Conservation (phyloP, 2,329 filamentous ascomycete genomes). For the Pestalotiopsis sp. region DNA sequence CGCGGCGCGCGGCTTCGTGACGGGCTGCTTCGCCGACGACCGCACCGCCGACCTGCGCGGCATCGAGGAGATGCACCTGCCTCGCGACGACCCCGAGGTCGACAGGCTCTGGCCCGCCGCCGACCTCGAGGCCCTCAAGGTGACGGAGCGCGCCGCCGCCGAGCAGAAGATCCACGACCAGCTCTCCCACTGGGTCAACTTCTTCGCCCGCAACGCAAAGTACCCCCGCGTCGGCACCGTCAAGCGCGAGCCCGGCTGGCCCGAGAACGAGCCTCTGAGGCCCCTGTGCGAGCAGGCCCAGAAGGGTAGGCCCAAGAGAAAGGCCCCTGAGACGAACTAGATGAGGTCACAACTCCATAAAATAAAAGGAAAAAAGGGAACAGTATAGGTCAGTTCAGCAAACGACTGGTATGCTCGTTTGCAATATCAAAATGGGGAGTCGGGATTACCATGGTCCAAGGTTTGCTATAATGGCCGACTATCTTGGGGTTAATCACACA, state of each 20-base stretch:
- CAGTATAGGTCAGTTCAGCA: neutral
- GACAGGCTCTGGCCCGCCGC: conserved; percentile 60
- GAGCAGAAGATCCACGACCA: conserved; percentile 65
- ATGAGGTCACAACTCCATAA: neutral
- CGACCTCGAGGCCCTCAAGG: conserved; percentile 56
- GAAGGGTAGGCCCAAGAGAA: conserved; percentile 57
- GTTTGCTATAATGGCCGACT: neutral
- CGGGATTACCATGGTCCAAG: neutral
- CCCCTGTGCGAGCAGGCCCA: conserved; percentile 73
- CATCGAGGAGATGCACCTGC: conserved; percentile 82
- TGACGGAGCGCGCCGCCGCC: conserved; percentile 71
- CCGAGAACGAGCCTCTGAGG: conserved; percentile 63
- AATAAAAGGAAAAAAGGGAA: neutral
- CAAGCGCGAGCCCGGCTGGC: conserved; percentile 61
- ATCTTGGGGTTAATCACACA: no score
- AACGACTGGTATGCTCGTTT: neutral
- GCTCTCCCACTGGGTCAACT: conserved; percentile 79
- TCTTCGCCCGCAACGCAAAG: conserved; percentile 80
- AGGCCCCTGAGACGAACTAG: conserved; percentile 54
- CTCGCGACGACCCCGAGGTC: conserved; percentile 62
- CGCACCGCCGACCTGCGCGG: conserved; percentile 82
- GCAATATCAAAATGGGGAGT: neutral
- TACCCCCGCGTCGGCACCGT: conserved; percentile 83
- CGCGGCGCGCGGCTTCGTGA: conserved; percentile 86
- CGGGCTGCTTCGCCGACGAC: conserved; percentile 89